A percentile compares a stretch with the other conserved stretches of the same genome.
Conservation (phyloP, 176 grass and related monocot species). For the Dendrocalamus sinicus region DNA sequence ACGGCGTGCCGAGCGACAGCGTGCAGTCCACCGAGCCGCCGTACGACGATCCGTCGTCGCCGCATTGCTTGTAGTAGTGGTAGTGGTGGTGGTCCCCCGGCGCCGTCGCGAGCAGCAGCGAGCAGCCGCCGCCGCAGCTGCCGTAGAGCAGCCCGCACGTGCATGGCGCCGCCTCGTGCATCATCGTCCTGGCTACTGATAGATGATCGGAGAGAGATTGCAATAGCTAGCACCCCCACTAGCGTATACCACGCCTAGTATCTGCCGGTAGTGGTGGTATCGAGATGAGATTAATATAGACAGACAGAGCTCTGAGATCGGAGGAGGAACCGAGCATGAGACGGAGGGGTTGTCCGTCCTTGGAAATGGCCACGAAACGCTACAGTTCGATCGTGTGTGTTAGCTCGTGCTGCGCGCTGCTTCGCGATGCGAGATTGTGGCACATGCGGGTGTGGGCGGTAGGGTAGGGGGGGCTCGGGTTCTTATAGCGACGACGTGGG, state of each 20-base stretch:
- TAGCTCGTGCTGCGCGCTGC: not conserved
- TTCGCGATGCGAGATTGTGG: not conserved
- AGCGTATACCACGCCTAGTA: not conserved
- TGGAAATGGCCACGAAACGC: slow-evolving; percentile 32
- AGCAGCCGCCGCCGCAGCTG: slow-evolving; percentile 71
- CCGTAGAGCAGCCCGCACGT: slow-evolving; percentile 74
- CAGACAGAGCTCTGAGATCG: slow-evolving; percentile 5
- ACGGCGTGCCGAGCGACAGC: slow-evolving; percentile 90
- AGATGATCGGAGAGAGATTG: not conserved
- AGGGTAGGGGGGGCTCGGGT: slow-evolving; percentile 44
- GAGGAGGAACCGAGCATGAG: slow-evolving; percentile 43
- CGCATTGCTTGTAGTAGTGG: slow-evolving; percentile 47
- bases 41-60: slow-evolving; percentile 30
- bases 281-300: slow-evolving; percentile 28
- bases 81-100: slow-evolving; percentile 44
- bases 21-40: slow-evolving; percentile 83
- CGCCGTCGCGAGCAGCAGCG: slow-evolving; percentile 51
- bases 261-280: slow-evolving; percentile 13
- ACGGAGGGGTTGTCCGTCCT: slow-evolving; percentile 60
- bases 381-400: slow-evolving; percentile 29
- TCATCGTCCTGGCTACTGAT: slow-evolving; percentile 27
- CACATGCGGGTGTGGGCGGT: slow-evolving; percentile 37
- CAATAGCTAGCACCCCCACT: not conserved
- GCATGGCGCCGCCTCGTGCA: slow-evolving; percentile 69
- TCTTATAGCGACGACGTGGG: slow-evolving; percentile 63